Evolutionary conservation across 2,329 filamentous ascomycete genomes (phyloP).

Genomic region (Fusarium anguioides): DNA sequence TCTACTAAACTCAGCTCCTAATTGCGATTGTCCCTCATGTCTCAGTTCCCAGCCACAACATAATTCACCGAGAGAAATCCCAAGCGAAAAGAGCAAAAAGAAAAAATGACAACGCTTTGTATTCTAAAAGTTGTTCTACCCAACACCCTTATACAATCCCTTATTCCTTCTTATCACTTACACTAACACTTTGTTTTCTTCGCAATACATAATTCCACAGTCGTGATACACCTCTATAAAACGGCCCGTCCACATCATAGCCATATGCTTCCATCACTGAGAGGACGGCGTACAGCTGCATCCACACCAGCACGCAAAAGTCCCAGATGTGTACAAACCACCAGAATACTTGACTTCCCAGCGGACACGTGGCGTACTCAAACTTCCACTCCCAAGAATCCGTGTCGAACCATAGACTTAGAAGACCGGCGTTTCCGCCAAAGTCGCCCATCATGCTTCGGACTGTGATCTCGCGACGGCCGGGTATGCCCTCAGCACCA

Average conservation of each 20-base stretch:
- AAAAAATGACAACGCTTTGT: conserved; percentile 37
- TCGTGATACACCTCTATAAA: conserved; percentile 36
- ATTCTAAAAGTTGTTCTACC: conserved; percentile 23
- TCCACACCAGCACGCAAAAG: conserved; percentile 56
- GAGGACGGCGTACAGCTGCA: conserved; percentile 44
- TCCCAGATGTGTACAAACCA: conserved; percentile 87
- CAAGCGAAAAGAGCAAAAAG: conserved; percentile 27
- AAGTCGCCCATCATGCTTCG: conserved; percentile 99
- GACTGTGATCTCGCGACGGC: conserved; percentile 89
- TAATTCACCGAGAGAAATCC: conserved; percentile 14
- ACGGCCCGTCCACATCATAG: conserved; percentile 50
- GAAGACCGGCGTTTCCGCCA: conserved; percentile 87
- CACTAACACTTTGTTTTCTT: conserved; percentile 31
- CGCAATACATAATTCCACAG: conserved; percentile 18
- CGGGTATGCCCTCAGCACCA: conserved; percentile 61
- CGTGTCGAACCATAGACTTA: conserved; percentile 90
- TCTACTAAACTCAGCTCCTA: not conserved
- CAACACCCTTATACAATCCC: conserved; percentile 35
- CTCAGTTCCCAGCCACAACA: conserved; percentile 24
- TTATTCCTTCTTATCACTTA: conserved; percentile 28
- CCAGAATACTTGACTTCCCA: conserved; percentile 93
- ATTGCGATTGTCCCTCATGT: conserved; percentile 32
- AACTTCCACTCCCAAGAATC: conserved; percentile 80
- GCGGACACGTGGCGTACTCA: conserved; percentile 80
- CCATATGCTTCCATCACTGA: conserved; percentile 46